These are phyloP conservation scores for Pulveroboletus sp. DNA, from an alignment of 768 basidiomycete species.

Conservation along the genomic window DNA sequence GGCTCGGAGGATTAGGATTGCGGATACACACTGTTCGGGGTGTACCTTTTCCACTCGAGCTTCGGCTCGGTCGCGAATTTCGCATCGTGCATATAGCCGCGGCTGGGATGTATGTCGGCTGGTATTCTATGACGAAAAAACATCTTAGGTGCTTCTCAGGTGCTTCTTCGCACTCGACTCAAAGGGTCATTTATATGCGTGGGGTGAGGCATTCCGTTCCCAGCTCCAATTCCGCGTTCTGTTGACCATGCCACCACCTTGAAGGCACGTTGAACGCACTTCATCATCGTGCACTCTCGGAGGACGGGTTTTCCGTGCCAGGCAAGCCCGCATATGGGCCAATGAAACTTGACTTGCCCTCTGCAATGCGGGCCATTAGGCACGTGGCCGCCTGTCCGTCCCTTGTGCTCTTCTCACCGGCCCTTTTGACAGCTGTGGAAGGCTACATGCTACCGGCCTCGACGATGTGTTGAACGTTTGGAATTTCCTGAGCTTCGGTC, in stretches of 20 bases:
- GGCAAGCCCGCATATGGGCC: conserved; percentile 50
- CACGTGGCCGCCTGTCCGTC: conserved; percentile 19
- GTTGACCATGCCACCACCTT: conserved; percentile 22
- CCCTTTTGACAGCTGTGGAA: conserved; percentile 56
- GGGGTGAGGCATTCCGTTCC: conserved; percentile 50
- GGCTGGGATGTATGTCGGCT: conserved; percentile 67
- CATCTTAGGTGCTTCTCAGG: conserved; percentile 39
- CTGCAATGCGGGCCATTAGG: conserved; percentile 62
- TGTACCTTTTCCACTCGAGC: conserved; percentile 61
- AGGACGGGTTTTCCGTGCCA: conserved; percentile 54
- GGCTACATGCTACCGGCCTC: conserved; percentile 64
- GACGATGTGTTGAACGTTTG: conserved; percentile 59
- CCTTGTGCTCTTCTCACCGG: conserved; percentile 10
- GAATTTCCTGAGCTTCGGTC: conserved; percentile 75
- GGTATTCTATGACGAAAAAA: conserved; percentile 1
- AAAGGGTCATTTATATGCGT: conserved; percentile 66
- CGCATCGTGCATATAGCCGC: conserved; percentile 71
- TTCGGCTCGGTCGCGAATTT: conserved; percentile 49
- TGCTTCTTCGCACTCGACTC: conserved; percentile 85
- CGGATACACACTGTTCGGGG: conserved; percentile 33
- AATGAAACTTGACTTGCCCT: conserved; percentile 53
- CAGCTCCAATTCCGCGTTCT: not conserved
- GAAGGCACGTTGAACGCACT: conserved; percentile 60
- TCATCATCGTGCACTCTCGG: conserved; percentile 31
- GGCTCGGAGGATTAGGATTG: conserved; percentile 51